phyloP scores from a whole-genome alignment of 75 land plant species.

The Cupressus sempervirens region DNA sequence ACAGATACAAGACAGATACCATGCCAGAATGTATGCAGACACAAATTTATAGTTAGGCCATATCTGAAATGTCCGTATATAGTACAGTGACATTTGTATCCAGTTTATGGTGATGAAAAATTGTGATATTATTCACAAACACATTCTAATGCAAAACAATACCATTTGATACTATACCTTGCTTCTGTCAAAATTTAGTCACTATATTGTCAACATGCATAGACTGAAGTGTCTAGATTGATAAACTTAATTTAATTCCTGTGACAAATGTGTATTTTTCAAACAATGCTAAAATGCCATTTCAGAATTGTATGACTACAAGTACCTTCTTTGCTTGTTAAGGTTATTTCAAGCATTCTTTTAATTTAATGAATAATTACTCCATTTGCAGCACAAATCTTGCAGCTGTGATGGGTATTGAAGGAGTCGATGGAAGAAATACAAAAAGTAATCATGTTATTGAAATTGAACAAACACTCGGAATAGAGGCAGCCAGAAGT shows the following conservation, averaged over 20 bases:
- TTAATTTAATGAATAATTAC: not conserved
- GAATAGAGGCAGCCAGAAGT: conserved; percentile 90
- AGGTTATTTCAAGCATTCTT: not conserved
- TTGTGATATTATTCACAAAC: too few species aligned
- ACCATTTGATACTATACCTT: too few species aligned
- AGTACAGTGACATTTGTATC: too few species aligned
- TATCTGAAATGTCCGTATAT: too few species aligned
- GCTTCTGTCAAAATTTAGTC: not conserved
- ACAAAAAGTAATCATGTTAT: conserved; percentile 82
- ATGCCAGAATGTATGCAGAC: too few species aligned
- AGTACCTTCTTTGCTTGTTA: not conserved
- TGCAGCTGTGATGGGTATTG: conserved; percentile 78
- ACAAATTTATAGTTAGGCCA: too few species aligned
- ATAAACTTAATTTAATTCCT: not conserved
- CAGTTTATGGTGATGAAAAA: too few species aligned
- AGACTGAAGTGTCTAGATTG: not conserved
- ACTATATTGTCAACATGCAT: not conserved
- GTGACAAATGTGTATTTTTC: not conserved
- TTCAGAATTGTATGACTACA: too few species aligned
- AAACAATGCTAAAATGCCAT: not conserved
- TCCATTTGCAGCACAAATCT: conserved; percentile 64
- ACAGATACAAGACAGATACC: too few species aligned
- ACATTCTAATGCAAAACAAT: too few species aligned
- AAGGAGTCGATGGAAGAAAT: conserved; percentile 65
- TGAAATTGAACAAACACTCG: conserved; percentile 74